Base-by-base conservation (phyloP, 2,329 filamentous ascomycete genomes). In the Colletotrichum noveboracense region DNA sequence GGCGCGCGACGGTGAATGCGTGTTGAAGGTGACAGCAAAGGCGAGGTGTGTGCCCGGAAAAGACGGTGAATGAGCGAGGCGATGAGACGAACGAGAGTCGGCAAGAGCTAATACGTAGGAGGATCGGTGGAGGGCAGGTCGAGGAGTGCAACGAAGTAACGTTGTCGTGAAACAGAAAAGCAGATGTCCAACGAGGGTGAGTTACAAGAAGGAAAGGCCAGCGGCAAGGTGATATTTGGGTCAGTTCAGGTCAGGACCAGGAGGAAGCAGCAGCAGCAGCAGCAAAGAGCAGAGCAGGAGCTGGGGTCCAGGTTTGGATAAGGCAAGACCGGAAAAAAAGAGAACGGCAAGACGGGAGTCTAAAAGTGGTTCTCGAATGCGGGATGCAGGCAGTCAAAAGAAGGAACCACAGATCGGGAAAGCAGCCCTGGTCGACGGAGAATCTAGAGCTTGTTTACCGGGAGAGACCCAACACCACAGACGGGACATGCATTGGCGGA, bases 401-500 rank as follows among this genome's bases (percentile, higher is more conserved):
- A 62, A 56, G 55, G 52, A 75, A 61, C 52, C 32, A 55, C 55
- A 43, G 55, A 72, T 56, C 69, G 61, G 72, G 30, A 34, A 38
- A n/a, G 32, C 6, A 36, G 26, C 36, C 64, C 36, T 60, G 61
- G 48, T 43, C 34, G 10, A 28, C 24, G 21, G 61, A 26, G 16
- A 24, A 32, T 36, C 26, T 70, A 38, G 70, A 74, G 64, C 56
- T 73, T 76, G 65, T 76, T 68, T 76, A 64, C 43, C 21, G 14
- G 55, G 38, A 43, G 38, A 13, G 61, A 30, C 43, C n/a, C n/a
- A 52, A 52, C n/a, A 69, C 38, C 13, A 66, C 58, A 9, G 36
- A 69, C 66, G 32, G 52, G 30, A 68, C 26, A 64, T 52, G 43
- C 43, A 52, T 21, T 52, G 43, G 43, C 34, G 34, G 56, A 69